Percentiles rank a stretch among this genome's conserved stretches.
phyloP scores from a whole-genome alignment of 1,139 yeast species.

The Hansenula sp. region DNA sequence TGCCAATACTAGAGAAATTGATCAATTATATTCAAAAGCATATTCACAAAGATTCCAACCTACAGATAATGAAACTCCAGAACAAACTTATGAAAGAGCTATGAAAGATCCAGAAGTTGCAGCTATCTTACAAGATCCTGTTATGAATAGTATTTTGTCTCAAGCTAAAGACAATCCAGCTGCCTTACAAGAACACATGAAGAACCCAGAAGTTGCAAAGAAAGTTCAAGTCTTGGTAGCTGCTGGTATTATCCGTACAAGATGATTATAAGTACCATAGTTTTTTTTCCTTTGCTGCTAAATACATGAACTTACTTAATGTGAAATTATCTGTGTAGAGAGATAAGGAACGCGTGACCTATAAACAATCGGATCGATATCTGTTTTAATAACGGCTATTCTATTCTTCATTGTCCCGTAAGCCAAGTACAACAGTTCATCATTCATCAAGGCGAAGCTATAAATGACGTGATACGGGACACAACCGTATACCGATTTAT shows the following conservation, averaged over 20 bases:
- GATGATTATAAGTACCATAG: conserved; percentile 31
- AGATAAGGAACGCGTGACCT: too few relatives aligned
- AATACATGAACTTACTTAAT: too few relatives aligned
- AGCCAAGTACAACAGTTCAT: too few relatives aligned
- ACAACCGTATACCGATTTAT: too few relatives aligned
- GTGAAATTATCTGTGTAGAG: too few relatives aligned
- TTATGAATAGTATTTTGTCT: conserved; percentile 90
- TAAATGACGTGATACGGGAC: too few relatives aligned
- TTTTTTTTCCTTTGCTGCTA: too few relatives aligned
- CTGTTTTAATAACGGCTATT: too few relatives aligned
- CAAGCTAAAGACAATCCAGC: conserved; percentile 97
- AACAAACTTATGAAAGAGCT: conserved; percentile 89
- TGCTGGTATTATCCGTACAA: conserved; percentile 95
- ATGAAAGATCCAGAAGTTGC: conserved; percentile 93
- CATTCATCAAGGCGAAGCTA: too few relatives aligned
- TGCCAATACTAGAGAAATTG: conserved; percentile 70
- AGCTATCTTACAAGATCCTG: conserved; percentile 88
- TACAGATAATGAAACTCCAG: conserved; percentile 88
- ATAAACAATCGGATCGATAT: too few relatives aligned
- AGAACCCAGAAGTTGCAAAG: conserved; percentile 86
- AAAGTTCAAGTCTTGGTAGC: conserved; percentile 90
- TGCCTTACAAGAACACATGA: conserved; percentile 96
- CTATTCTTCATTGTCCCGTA: too few relatives aligned
- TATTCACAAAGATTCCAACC: conserved; percentile 73
- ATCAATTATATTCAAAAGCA: conserved; percentile 77